These are phyloP conservation scores for Taphrina pruni DNA, from an alignment of 1,139 yeast genomes.

Conservation along the genomic window DNA sequence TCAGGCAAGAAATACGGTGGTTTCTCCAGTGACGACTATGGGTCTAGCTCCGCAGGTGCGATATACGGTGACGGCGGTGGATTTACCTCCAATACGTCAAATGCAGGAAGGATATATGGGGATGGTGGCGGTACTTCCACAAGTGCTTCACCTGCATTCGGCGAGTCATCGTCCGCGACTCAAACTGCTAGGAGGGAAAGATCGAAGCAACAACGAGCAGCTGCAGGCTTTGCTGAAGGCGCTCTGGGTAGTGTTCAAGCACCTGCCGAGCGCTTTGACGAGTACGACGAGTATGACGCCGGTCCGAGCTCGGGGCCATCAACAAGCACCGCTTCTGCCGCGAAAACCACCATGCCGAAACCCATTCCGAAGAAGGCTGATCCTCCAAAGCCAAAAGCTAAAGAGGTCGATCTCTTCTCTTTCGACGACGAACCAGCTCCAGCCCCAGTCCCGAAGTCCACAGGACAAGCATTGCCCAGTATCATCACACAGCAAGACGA, in stretches of 20 bases:
- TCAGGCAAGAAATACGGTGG: conserved; percentile 53
- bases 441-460: conserved; percentile 49
- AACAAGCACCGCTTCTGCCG: neutral
- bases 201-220: conserved; percentile 40
- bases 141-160: conserved; percentile 27
- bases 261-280: conserved; percentile 63
- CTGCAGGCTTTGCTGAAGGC: conserved; percentile 42
- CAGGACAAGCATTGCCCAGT: conserved; percentile 44
- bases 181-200: conserved; percentile 34
- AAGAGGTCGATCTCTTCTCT: conserved; percentile 62
- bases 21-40: conserved; percentile 52
- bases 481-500: conserved; percentile 46
- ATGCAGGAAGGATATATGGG: conserved; percentile 50
- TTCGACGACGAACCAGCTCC: conserved; percentile 64
- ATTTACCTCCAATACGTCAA: conserved; percentile 53
- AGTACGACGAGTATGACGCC: conserved; percentile 61
- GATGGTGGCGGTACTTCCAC: conserved; percentile 46
- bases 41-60: conserved; percentile 59
- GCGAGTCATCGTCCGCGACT: conserved; percentile 31
- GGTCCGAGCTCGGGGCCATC: conserved; percentile 46
- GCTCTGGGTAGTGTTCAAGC: conserved; percentile 46
- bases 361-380: conserved; percentile 48
- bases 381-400: conserved; percentile 50
- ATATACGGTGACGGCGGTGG: conserved; percentile 86
- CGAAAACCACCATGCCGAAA: conserved; percentile 37